Evolutionary conservation across 2,329 filamentous ascomycete genomes (phyloP).

Genomic region (Botrytis byssoidea): DNA sequence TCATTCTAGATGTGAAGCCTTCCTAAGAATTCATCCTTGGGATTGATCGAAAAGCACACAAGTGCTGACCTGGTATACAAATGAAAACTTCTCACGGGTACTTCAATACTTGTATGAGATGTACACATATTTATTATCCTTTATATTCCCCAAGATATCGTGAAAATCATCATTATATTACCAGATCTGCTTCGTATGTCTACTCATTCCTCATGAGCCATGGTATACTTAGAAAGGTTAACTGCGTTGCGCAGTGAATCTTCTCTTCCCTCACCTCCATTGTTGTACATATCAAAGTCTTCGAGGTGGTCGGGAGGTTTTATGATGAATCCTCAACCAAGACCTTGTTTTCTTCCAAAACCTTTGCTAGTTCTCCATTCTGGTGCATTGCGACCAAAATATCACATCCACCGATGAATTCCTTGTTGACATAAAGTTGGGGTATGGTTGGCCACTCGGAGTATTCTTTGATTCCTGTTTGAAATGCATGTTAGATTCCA

Average conservation of each 20-base stretch:
- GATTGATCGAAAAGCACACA: neutral
- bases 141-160: neutral
- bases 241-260: neutral
- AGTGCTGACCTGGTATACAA: neutral
- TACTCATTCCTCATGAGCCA: neutral
- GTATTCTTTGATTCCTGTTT: conserved; percentile 92
- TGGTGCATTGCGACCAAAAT: conserved; percentile 97
- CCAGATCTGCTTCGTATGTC: neutral
- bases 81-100: neutral
- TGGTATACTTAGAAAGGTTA: neutral
- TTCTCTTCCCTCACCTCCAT: neutral
- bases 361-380: conserved; percentile 85
- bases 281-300: neutral
- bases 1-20: neutral
- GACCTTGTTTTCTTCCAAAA: conserved; percentile 91
- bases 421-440: conserved; percentile 91
- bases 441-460: conserved; percentile 99
- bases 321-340: conserved; percentile 46
- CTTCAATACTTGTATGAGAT: neutral
- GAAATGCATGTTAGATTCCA: neutral
- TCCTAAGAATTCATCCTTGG: neutral
- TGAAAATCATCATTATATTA: conserved; percentile 3
- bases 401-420: conserved; percentile 97
- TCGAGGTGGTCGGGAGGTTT: neutral
- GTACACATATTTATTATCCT: conserved; percentile 1